Evolutionary conservation across 345 rosid genomes (phyloP), one percentile per base, ranked within the genome.

Genomic region (Citrus medica): DNA sequence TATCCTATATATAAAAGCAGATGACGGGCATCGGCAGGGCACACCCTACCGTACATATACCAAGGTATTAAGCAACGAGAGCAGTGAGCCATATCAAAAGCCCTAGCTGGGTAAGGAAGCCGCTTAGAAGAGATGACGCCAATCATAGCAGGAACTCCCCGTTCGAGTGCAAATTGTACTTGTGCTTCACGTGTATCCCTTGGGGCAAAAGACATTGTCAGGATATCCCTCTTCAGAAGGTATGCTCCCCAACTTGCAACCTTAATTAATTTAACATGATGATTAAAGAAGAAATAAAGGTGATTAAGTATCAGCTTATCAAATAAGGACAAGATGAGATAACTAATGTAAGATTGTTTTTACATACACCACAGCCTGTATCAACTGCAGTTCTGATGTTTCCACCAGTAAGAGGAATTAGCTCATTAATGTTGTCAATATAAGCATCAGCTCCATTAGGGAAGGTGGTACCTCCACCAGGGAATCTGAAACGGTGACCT

Each of bases 211-310:
- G 98, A 96, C 89, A 96, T 85, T 35, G 97, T 77, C 70, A 90
- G 62, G 42, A 96, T 86, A 78, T 92, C 88, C 88, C 98, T 91
- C 83, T 84, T 94, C 76, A 96, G 84, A 28, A 96, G 92, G 85
- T 88, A 96, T 22, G 99, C 98, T 46, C 98, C 98, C 83, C 91
- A 96, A 86, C 99, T 96, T 9, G 99, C 99, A 83, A 96, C 99
- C 99, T 94, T 67, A 72, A 46, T 42, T 42, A 42, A 42, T 42
- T 42, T 42, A 42, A 42, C 48, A 42, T 9, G 48, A 42, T 42
- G 3, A 42, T 9, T 10, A 42, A 42, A 10, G 14, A 42, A 42
- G 48, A 42, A 42, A 10, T 1, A 10, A 42, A 42, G 9, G 46
- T 40, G 10, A 42, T 42, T 42, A 35, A 48, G 33, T 27, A 27